Evolutionary conservation across 371 early-diverging fungal species (phyloP), one percentile per base, ranked within the genome.

Genomic region (Gilbertella persicaria): DNA sequence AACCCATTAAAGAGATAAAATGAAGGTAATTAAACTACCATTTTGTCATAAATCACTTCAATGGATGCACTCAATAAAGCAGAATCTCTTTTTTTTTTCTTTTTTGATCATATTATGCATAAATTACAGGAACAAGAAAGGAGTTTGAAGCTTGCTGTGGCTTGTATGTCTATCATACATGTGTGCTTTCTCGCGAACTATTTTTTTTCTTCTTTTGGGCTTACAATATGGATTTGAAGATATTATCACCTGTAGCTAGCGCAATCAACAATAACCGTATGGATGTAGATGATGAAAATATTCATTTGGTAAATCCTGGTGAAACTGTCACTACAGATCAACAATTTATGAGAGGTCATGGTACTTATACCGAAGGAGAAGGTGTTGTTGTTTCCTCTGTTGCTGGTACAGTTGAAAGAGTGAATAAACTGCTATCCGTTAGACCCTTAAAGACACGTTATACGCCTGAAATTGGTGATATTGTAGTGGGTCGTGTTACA

Each of bases 391-490:
- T 95, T 13, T 92, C 98, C 4, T 88, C 94, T 5, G 91, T 96
- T 20, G 91, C 93, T 10, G 99, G 99, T 50, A 80, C 80, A 3
- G 91, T 97, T 13, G 94, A 96, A 63, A 86, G 93, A 43, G 95
- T 98, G 53, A 99, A 99, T 82, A 95, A 96, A 71, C 82, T 99
- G 13, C 81, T 99, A 25, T 91, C 95, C 0, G 95, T 99, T 28
- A 80, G 83, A 29, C 89, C 99, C n/a, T 71, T 96, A 38, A 86
- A 91, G 40, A 75, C 92, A 50, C 82, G 97, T 79, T 95, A 92
- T 64, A 82, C 81, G 10, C 95, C 95, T 39, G 95, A 98, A 62
- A 93, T 99, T 57, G 99, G 99, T 44, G 99, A 99, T 80, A 94
- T 99, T 42, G 93, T 99, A 0, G 95, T 99, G 4, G 99, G 99